Evolutionary conservation across 164 flowering plant species (phyloP).

Genomic region (Vitis riparia): DNA sequence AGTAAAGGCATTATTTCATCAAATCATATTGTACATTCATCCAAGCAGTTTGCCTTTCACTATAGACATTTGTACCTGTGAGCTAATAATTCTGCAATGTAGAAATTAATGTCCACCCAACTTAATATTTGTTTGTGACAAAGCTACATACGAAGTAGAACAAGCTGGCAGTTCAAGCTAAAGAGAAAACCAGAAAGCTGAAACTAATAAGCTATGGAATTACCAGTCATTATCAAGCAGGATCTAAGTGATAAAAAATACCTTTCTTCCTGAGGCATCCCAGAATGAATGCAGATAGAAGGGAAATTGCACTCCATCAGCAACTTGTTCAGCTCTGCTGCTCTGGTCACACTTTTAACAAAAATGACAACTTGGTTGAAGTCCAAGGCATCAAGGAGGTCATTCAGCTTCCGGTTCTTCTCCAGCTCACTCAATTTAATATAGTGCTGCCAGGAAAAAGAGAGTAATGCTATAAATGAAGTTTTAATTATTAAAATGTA

Average conservation of each 20-base stretch:
- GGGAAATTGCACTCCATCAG: conserved; percentile 97
- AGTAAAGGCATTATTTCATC: too few species aligned
- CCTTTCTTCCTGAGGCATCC: conserved; percentile 99
- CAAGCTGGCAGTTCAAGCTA: not conserved
- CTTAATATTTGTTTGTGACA: too few species aligned
- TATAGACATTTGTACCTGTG: too few species aligned
- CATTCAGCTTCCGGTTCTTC: conserved; percentile 96
- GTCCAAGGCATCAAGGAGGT: conserved; percentile 97
- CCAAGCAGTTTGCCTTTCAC: too few species aligned
- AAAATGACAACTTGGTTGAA: conserved; percentile 98
- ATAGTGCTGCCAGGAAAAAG: conserved; percentile 67
- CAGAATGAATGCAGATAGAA: conserved; percentile 96
- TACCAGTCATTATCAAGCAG: not conserved
- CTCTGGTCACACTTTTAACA: conserved; percentile 93
- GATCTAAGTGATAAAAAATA: conserved; percentile 17
- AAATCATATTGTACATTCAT: too few species aligned
- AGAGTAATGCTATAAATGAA: too few species aligned
- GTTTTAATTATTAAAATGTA: not conserved
- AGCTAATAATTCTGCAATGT: too few species aligned
- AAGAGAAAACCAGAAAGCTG: not conserved
- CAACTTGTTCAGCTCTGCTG: conserved; percentile 92
- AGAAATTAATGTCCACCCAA: too few species aligned
- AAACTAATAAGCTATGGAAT: not conserved
- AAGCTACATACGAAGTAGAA: not conserved
- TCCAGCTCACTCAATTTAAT: conserved; percentile 90